These are phyloP conservation scores for Fagopyrum tataricum DNA, from an alignment of 148 eudicot species.

Conservation along the genomic window DNA sequence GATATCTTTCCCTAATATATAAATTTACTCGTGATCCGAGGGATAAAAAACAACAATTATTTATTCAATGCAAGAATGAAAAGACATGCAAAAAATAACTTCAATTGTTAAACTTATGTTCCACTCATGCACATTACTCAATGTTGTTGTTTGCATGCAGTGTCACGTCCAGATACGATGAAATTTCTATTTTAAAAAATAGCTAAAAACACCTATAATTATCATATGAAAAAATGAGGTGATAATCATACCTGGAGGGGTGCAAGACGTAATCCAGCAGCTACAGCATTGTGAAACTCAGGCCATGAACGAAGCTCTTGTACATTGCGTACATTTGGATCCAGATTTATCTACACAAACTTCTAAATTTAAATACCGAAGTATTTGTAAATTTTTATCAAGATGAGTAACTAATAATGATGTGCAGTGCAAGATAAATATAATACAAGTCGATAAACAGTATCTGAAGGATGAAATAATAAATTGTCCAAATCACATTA, in stretches of 20 bases:
- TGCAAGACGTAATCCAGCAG: conserved; percentile 83
- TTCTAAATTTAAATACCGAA: background rate
- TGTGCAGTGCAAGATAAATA: background rate
- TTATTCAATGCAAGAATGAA: background rate
- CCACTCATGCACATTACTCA: background rate
- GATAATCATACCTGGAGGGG: conserved; percentile 55
- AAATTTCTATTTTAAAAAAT: background rate
- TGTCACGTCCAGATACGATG: background rate
- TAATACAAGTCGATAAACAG: background rate
- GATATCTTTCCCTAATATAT: conserved; percentile 77
- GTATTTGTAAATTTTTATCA: background rate
- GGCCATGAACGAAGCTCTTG: conserved; percentile 96
- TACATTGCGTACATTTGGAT: conserved; percentile 71
- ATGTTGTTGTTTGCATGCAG: conserved; percentile 2
- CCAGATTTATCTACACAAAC: conserved; percentile 74
- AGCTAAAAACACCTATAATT: background rate
- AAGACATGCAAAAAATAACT: background rate
- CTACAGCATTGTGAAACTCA: conserved; percentile 99
- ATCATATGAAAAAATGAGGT: background rate
- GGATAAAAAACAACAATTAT: background rate
- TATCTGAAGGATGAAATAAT: background rate
- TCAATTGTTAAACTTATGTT: background rate
- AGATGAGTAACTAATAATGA: background rate
- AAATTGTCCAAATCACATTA: background rate
- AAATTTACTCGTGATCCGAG: background rate